Conservation (phyloP, 768 basidiomycete species). For the Rhodocollybia butyracea region DNA sequence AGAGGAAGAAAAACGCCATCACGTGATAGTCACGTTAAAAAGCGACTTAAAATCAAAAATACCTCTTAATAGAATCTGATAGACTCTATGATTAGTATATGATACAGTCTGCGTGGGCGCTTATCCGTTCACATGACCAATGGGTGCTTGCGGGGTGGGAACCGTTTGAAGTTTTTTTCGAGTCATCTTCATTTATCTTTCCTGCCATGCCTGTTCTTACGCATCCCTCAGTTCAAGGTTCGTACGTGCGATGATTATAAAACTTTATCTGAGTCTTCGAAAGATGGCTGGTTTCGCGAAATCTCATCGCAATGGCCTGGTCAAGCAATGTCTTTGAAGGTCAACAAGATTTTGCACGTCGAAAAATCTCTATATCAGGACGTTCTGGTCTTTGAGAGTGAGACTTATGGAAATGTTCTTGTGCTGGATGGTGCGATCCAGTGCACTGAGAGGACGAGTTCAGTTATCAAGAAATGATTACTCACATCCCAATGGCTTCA, state of each 20-base stretch:
- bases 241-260: constrained; percentile 1
- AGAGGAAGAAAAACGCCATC: too few relatives aligned
- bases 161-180: too few relatives aligned
- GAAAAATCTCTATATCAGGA: constrained; percentile 96
- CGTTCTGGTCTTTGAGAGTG: constrained; percentile 94
- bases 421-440: constrained; percentile 95
- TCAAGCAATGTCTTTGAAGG: constrained; percentile 95
- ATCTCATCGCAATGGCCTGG: constrained; percentile 96
- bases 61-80: too few relatives aligned
- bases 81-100: too few relatives aligned
- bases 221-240: constrained; percentile 54
- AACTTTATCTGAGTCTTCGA: neutral
- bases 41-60: too few relatives aligned
- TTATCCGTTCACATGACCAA: too few relatives aligned
- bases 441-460: constrained; percentile 99
- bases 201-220: constrained; percentile 51
- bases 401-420: constrained; percentile 93
- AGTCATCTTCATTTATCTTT: neutral
- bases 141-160: too few relatives aligned
- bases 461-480: constrained; percentile 99
- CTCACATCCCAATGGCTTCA: constrained; percentile 92
- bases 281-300: constrained; percentile 95
- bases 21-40: too few relatives aligned
- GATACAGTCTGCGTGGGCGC: too few relatives aligned
- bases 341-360: constrained; percentile 91